phyloP scores from a whole-genome alignment of 768 basidiomycete species.

The Nidula microcarpa region DNA sequence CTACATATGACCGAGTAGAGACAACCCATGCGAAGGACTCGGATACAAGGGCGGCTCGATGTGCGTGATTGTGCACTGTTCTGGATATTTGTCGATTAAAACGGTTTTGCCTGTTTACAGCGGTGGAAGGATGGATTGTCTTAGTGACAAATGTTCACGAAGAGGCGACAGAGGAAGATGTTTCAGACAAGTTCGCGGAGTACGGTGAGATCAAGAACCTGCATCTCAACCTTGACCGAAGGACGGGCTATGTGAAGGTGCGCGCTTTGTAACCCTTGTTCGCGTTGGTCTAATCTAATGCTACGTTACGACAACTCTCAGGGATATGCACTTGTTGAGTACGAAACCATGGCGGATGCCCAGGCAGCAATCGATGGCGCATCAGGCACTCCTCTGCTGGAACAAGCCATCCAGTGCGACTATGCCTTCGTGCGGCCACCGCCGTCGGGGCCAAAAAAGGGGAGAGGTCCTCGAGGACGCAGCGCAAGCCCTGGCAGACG shows the following conservation, averaged over 20 bases:
- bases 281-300: not conserved
- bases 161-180: slow-evolving; percentile 96
- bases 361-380: slow-evolving; percentile 92
- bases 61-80: slow-evolving; percentile 40
- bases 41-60: slow-evolving; percentile 82
- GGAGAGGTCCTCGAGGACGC: slow-evolving; percentile 64
- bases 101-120: slow-evolving; percentile 36
- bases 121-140: slow-evolving; percentile 99
- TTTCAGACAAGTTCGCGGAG: slow-evolving; percentile 94
- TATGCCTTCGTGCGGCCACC: slow-evolving; percentile 92
- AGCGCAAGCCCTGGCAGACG: slow-evolving; percentile 79
- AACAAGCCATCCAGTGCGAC: slow-evolving; percentile 86
- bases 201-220: slow-evolving; percentile 98
- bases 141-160: slow-evolving; percentile 96
- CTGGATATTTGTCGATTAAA: not conserved
- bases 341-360: slow-evolving; percentile 92
- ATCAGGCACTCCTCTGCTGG: slow-evolving; percentile 76
- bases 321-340: slow-evolving; percentile 98
- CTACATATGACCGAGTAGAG: slow-evolving; percentile 81
- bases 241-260: slow-evolving; percentile 99
- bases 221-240: slow-evolving; percentile 92
- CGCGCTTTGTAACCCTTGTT: slow-evolving; percentile 12
- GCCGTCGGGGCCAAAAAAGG: slow-evolving; percentile 78
- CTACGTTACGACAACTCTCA: slow-evolving; percentile 24
- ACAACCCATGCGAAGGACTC: slow-evolving; percentile 56